phyloP scores from a whole-genome alignment of 768 basidiomycete species.

The Auricularia cornea region DNA sequence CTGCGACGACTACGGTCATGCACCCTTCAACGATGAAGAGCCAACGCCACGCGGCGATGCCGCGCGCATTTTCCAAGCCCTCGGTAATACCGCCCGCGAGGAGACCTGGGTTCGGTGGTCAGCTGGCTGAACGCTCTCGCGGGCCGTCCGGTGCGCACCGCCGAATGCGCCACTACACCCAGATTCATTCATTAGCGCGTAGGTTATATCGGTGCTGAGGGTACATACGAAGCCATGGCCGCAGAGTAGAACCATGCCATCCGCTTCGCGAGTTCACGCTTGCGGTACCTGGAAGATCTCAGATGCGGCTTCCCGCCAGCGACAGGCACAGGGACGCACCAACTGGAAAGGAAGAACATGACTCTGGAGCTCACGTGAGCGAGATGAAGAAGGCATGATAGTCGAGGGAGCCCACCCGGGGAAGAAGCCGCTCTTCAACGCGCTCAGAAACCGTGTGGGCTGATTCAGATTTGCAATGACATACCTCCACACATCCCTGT shows the following conservation, averaged over 20 bases:
- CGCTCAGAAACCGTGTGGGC: background rate
- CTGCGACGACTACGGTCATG: background rate
- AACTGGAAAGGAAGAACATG: background rate
- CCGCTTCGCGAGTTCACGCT: background rate
- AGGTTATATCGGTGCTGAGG: background rate
- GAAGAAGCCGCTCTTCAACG: background rate
- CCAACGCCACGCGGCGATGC: background rate
- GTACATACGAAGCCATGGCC: background rate
- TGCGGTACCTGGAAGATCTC: background rate
- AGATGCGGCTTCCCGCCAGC: background rate
- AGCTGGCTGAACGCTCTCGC: background rate
- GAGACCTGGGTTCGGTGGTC: background rate
- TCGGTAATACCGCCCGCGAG: background rate
- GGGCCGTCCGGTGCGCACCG: background rate
- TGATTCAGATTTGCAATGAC: background rate
- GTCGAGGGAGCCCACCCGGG: background rate
- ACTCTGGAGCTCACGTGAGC: background rate
- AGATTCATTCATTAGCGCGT: background rate
- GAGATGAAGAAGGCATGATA: background rate
- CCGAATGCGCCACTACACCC: background rate
- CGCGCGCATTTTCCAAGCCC: background rate
- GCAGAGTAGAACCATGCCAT: conserved; percentile 1
- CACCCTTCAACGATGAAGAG: background rate
- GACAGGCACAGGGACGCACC: background rate
- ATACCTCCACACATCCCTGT: background rate